phyloP scores from a whole-genome alignment of 2,329 filamentous ascomycete species.

The Zopfia rhizophila region DNA sequence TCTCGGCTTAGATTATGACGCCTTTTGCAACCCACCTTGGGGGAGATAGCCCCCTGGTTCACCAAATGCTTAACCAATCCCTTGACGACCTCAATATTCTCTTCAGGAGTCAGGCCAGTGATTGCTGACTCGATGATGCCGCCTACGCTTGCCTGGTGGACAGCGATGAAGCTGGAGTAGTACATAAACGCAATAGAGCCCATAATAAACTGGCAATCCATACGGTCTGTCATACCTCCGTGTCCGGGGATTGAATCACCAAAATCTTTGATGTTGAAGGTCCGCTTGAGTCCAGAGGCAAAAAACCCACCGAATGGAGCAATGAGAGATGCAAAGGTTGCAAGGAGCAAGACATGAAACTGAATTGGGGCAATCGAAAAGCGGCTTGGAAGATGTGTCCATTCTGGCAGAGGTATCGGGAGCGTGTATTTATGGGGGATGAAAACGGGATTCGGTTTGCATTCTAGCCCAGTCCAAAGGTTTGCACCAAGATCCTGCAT shows the following conservation, averaged over 20 bases:
- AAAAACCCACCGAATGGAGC: constrained; percentile 99
- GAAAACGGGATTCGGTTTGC: constrained; percentile 92
- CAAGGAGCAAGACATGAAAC: constrained; percentile 89
- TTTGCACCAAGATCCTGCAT: constrained; percentile 84
- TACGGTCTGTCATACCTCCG: constrained; percentile 96
- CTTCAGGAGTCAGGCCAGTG: constrained; percentile 84
- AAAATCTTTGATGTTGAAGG: constrained; percentile 99
- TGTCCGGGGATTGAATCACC: constrained; percentile 97
- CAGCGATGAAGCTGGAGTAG: constrained; percentile 95
- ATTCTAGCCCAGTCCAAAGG: constrained; percentile 88
- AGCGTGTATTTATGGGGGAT: constrained; percentile 78
- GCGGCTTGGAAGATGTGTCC: constrained; percentile 76
- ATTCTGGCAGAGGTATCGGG: constrained; percentile 65
- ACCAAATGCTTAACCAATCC: constrained; percentile 71
- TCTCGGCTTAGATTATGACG: too few species aligned
- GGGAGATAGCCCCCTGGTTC: constrained; percentile 68
- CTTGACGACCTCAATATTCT: constrained; percentile 83
- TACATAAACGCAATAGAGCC: constrained; percentile 99
- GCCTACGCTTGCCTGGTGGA: constrained; percentile 85
- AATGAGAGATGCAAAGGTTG: constrained; percentile 94
- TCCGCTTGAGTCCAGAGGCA: constrained; percentile 95
- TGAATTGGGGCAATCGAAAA: constrained; percentile 88
- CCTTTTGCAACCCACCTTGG: constrained; percentile 62
- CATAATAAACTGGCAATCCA: constrained; percentile 99
- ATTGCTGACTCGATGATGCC: constrained; percentile 91